Conservation (phyloP, 441 rosid genomes). For the Populus hybrid region DNA sequence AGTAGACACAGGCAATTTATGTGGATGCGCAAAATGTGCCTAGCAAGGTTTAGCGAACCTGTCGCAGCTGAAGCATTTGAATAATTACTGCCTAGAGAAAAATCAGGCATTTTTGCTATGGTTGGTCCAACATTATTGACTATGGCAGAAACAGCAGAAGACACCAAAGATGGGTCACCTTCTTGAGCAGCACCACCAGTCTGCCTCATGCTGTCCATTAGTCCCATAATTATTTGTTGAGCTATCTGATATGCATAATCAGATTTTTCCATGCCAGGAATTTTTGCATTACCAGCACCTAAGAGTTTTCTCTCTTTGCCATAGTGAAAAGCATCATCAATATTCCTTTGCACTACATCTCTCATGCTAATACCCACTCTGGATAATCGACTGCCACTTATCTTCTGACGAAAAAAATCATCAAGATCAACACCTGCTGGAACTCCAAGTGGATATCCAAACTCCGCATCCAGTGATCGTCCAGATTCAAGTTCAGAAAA, state of each 20-base stretch:
- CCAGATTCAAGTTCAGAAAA: slow-evolving; percentile 91
- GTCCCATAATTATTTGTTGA: slow-evolving; percentile 71
- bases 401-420: slow-evolving; percentile 86
- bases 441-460: slow-evolving; percentile 79
- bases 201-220: slow-evolving; percentile 84
- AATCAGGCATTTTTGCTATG: slow-evolving; percentile 72
- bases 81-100: slow-evolving; percentile 45
- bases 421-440: slow-evolving; percentile 86
- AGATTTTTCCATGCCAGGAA: slow-evolving; percentile 51
- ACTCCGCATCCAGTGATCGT: slow-evolving; percentile 69
- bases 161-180: slow-evolving; percentile 95
- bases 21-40: slow-evolving; percentile 74
- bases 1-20: slow-evolving; percentile 79
- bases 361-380: slow-evolving; percentile 88
- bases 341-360: slow-evolving; percentile 69
- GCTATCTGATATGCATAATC: slow-evolving; percentile 81
- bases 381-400: slow-evolving; percentile 57
- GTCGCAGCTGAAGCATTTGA: slow-evolving; percentile 46
- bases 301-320: slow-evolving; percentile 66
- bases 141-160: slow-evolving; percentile 91
- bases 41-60: slow-evolving; percentile 53
- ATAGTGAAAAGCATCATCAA: slow-evolving; percentile 63
- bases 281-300: slow-evolving; percentile 53
- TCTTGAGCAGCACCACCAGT: slow-evolving; percentile 99
- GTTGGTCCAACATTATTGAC: slow-evolving; percentile 65